A percentile compares a stretch with the other conserved stretches of the same genome.
These are phyloP conservation scores for Circinella minor DNA, from an alignment of 371 early-diverging fungal species.

Conservation along the genomic window DNA sequence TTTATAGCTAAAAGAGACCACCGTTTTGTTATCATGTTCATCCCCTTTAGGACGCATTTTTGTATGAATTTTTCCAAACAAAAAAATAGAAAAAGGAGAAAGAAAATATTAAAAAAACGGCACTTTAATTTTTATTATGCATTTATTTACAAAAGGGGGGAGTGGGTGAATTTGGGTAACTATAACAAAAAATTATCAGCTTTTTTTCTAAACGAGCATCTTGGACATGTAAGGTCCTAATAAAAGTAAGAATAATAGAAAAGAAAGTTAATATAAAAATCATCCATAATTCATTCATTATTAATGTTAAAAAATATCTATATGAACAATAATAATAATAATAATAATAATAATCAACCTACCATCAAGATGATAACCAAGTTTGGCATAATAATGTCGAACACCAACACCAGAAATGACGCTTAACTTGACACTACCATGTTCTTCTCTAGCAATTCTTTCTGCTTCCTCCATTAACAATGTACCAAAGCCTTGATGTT, in stretches of 20 bases:
- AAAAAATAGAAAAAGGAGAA: neutral
- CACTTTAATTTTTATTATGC: neutral
- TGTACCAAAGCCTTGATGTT: constrained; percentile 99
- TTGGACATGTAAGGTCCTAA: constrained; percentile 95
- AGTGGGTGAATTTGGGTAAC: neutral
- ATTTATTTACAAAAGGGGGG: too few species aligned
- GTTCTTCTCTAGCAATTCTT: constrained; percentile 98
- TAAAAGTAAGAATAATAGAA: neutral
- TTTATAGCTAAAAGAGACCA: neutral
- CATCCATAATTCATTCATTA: too few species aligned
- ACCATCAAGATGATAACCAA: constrained; percentile 98
- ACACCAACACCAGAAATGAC: constrained; percentile 99
- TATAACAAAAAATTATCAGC: neutral
- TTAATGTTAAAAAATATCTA: too few species aligned
- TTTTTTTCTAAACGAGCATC: constrained; percentile 56
- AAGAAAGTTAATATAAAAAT: too few species aligned
- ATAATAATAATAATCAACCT: constrained; percentile 16
- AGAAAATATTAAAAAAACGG: too few species aligned
- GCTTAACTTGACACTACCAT: constrained; percentile 94
- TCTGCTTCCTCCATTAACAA: constrained; percentile 99
- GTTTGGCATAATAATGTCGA: constrained; percentile 98
- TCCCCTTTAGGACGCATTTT: neutral
- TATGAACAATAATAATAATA: neutral
- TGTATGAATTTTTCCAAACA: neutral
- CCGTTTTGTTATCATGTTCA: neutral